Conservation (phyloP, 768 basidiomycete genomes). For the Pholiota microspora region DNA sequence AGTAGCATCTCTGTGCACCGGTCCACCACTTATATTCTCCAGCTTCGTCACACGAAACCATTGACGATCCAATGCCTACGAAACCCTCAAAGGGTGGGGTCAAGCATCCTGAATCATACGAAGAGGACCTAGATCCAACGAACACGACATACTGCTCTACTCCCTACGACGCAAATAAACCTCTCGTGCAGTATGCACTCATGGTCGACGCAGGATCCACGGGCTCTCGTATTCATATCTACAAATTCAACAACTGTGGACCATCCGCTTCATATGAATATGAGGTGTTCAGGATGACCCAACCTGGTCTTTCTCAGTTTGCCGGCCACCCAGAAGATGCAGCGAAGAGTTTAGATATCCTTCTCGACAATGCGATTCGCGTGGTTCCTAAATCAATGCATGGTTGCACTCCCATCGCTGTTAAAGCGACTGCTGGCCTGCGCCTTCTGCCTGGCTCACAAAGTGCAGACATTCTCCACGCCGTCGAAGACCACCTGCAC, state of each 20-base stretch:
- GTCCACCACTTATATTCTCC: neutral
- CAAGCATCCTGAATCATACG: slow-evolving; percentile 53
- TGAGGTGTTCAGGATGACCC: slow-evolving; percentile 84
- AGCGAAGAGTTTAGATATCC: slow-evolving; percentile 72
- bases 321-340: slow-evolving; percentile 60
- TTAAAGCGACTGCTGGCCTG: slow-evolving; percentile 91
- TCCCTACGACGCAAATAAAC: slow-evolving; percentile 46
- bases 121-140: slow-evolving; percentile 48
- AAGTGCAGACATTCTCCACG: slow-evolving; percentile 69
- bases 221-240: slow-evolving; percentile 95
- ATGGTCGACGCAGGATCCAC: slow-evolving; percentile 99
- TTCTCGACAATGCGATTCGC: slow-evolving; percentile 77
- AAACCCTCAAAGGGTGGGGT: neutral
- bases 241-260: slow-evolving; percentile 94
- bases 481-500: slow-evolving; percentile 62
- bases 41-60: slow-evolving; percentile 10
- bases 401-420: slow-evolving; percentile 83
- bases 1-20: neutral
- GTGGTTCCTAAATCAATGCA: slow-evolving; percentile 70
- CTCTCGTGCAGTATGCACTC: slow-evolving; percentile 86
- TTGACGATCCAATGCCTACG: slow-evolving; percentile 4
- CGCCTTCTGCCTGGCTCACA: slow-evolving; percentile 63
- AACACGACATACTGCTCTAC: slow-evolving; percentile 70
- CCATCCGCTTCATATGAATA: slow-evolving; percentile 81
- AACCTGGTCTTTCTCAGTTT: slow-evolving; percentile 77